Conservation (phyloP, 2,329 filamentous ascomycete genomes). For the Paraphaeosphaeria minitans region DNA sequence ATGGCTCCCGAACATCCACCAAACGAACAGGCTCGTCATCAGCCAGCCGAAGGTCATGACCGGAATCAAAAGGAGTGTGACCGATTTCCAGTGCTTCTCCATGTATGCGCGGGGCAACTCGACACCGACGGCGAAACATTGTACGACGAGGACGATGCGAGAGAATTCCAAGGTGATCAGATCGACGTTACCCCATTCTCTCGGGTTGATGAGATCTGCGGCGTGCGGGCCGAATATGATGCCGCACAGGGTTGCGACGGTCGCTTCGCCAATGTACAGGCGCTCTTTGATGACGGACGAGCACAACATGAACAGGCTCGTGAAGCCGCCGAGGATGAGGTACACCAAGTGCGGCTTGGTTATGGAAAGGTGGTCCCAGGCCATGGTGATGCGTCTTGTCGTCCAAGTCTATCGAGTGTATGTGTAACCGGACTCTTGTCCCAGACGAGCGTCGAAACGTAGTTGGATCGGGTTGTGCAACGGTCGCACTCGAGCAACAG, state of each 20-base stretch:
- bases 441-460: not conserved
- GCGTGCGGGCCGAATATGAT: conserved; percentile 89
- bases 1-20: conserved; percentile 78
- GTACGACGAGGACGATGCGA: conserved; percentile 85
- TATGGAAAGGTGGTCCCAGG: conserved; percentile 80
- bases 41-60: conserved; percentile 99
- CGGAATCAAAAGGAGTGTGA: conserved; percentile 83
- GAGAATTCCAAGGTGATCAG: conserved; percentile 89
- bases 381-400: conserved; percentile 57
- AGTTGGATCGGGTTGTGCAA: not conserved
- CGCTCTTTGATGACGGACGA: conserved; percentile 98
- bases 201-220: conserved; percentile 77
- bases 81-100: conserved; percentile 96
- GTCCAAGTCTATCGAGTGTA: conserved; percentile 14
- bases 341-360: conserved; percentile 98
- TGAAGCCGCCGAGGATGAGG: conserved; percentile 97
- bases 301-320: conserved; percentile 96
- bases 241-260: conserved; percentile 85
- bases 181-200: conserved; percentile 79
- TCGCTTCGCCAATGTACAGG: conserved; percentile 98
- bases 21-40: conserved; percentile 89
- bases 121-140: conserved; percentile 90
- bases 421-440: not conserved
- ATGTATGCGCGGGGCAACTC: conserved; percentile 94
- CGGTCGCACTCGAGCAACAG: conserved; percentile 2